These are phyloP conservation scores for Salix udensis DNA, from an alignment of 345 rosid genomes.

Conservation along the genomic window DNA sequence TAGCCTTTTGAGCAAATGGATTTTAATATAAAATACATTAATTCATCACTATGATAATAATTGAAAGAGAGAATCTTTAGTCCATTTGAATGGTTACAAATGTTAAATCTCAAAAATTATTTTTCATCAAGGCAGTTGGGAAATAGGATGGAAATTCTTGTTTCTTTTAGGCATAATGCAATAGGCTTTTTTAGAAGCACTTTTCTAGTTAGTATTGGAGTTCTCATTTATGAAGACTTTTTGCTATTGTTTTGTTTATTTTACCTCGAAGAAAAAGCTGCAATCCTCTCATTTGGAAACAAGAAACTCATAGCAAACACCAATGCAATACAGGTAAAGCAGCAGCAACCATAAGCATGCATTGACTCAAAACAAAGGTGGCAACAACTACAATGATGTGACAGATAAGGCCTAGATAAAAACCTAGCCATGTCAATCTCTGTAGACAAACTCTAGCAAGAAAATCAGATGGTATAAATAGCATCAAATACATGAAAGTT, in stretches of 20 bases:
- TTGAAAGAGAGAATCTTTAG: background rate
- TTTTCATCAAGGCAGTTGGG: background rate
- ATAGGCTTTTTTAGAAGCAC: background rate
- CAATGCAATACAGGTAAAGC: background rate
- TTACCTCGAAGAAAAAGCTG: background rate
- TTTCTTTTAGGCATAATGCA: background rate
- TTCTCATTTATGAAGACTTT: background rate
- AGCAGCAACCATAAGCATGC: background rate
- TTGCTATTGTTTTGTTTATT: background rate
- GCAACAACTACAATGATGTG: background rate
- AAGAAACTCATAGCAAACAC: background rate
- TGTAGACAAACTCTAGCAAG: background rate
- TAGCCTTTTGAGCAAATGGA: too few species aligned
- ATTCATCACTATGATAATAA: background rate
- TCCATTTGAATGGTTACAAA: background rate
- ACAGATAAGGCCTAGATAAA: background rate
- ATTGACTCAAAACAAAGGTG: background rate
- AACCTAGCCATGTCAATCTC: background rate
- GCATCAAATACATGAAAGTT: background rate
- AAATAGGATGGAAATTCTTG: background rate
- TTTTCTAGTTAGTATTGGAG: background rate
- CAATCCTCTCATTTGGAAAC: background rate
- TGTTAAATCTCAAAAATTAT: background rate
- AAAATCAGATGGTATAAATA: conserved; percentile 9
- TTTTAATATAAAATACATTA: too few species aligned